Evolutionary conservation across 2,329 filamentous ascomycete genomes (phyloP).

Genomic region (Stemphylium beticola): DNA sequence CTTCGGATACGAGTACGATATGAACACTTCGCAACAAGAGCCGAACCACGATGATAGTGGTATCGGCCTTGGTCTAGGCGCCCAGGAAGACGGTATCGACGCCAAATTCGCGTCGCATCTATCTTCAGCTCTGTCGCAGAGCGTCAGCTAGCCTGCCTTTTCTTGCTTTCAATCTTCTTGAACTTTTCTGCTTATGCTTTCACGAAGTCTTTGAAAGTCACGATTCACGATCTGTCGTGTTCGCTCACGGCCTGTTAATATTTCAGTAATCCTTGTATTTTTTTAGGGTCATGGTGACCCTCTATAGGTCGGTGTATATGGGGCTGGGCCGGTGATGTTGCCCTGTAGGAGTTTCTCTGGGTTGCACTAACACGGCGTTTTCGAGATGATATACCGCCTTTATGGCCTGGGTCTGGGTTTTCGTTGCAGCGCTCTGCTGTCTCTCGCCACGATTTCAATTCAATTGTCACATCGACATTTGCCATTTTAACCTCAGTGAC

Average conservation of each 20-base stretch:
- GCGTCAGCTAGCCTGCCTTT: slow-evolving; percentile 21
- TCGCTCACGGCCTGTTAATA: slow-evolving; percentile 12
- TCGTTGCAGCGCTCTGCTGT: slow-evolving; percentile 2
- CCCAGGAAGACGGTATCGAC: slow-evolving; percentile 45
- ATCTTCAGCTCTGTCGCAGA: slow-evolving; percentile 30
- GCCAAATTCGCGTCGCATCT: slow-evolving; percentile 41
- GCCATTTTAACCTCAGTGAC: too few relatives aligned
- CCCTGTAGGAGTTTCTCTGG: background rate
- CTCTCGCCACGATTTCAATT: slow-evolving; percentile 5
- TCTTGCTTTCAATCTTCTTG: slow-evolving; percentile 13
- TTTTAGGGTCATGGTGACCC: background rate
- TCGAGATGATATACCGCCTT: slow-evolving; percentile 13
- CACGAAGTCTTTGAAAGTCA: slow-evolving; percentile 14
- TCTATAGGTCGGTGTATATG: slow-evolving; percentile 1
- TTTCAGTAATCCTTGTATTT: slow-evolving; percentile 10
- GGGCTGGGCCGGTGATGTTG: slow-evolving; percentile 1
- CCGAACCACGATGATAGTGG: slow-evolving; percentile 44
- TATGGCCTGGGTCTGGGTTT: slow-evolving; percentile 6
- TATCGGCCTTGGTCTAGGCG: slow-evolving; percentile 43
- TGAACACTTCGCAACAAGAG: slow-evolving; percentile 41
- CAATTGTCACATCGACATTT: background rate
- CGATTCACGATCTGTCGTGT: slow-evolving; percentile 15
- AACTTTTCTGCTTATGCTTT: slow-evolving; percentile 9
- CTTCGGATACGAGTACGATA: slow-evolving; percentile 43
- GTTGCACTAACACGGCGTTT: slow-evolving; percentile 8